A percentile compares a stretch with the other conserved stretches of the same genome.
Evolutionary conservation across 352 stramenopile species (phyloP).

Genomic region (Phytophthora citricola): DNA sequence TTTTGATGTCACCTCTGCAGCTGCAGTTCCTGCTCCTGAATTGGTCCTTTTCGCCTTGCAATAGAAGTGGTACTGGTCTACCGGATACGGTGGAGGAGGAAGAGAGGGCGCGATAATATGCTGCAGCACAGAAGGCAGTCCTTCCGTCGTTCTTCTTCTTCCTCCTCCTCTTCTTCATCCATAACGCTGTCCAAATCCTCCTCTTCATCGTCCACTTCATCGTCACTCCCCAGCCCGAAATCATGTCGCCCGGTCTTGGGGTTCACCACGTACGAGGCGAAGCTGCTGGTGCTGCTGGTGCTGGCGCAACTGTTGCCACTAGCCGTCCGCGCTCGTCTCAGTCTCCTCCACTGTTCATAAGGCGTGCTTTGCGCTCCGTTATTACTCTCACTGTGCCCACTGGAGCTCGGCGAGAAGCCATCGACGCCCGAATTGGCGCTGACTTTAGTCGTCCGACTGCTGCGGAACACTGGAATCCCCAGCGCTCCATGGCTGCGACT

Average conservation of each 20-base stretch:
- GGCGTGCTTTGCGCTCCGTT: constrained; percentile 23
- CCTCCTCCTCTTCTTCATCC: constrained; percentile 26
- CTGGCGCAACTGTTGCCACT: constrained; percentile 74
- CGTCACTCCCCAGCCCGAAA: constrained; percentile 51
- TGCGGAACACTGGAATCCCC: constrained; percentile 59
- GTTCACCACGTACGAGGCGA: constrained; percentile 60
- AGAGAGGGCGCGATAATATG: constrained; percentile 62
- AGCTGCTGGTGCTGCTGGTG: constrained; percentile 63
- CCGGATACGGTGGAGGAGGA: constrained; percentile 71
- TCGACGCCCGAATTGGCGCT: constrained; percentile 17
- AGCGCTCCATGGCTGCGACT: constrained; percentile 25
- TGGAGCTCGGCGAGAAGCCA: constrained; percentile 26
- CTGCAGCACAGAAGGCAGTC: constrained; percentile 39
- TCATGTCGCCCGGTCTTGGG: constrained; percentile 44
- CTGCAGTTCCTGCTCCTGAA: constrained; percentile 31
- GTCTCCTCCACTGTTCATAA: constrained; percentile 45
- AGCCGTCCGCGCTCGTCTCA: constrained; percentile 59
- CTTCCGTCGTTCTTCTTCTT: constrained; percentile 19
- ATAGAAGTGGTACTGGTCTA: constrained; percentile 88
- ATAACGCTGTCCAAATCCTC: constrained; percentile 28
- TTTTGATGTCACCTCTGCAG: constrained; percentile 56
- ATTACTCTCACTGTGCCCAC: constrained; percentile 15
- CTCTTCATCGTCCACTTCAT: constrained; percentile 27
- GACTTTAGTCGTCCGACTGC: constrained; percentile 41
- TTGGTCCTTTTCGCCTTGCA: constrained; percentile 40